phyloP scores from a whole-genome alignment of 495 filamentous ascomycete species.

The Rhypophila decipiens region DNA sequence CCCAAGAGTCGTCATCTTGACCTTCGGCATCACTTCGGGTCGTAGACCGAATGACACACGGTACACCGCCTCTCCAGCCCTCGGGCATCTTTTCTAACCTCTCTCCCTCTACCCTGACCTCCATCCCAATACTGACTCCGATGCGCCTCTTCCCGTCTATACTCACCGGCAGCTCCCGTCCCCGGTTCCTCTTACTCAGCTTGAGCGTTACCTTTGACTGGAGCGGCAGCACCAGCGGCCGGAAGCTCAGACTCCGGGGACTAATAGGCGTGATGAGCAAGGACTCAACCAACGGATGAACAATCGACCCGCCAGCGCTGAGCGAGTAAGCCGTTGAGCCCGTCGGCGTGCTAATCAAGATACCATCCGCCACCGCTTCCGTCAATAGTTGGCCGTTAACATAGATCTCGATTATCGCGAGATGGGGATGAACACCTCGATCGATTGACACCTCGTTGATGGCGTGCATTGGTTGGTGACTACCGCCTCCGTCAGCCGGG shows the following conservation, averaged over 20 bases:
- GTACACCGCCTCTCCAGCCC: constrained; percentile 61
- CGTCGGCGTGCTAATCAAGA: constrained; percentile 89
- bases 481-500: not conserved
- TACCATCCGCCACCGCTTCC: constrained; percentile 88
- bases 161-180: constrained; percentile 78
- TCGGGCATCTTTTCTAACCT: constrained; percentile 50
- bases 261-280: constrained; percentile 91
- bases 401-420: constrained; percentile 83
- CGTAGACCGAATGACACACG: constrained; percentile 55
- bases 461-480: constrained; percentile 58
- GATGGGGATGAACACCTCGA: constrained; percentile 79
- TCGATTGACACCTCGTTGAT: constrained; percentile 96
- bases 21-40: constrained; percentile 36
- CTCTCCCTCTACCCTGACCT: constrained; percentile 81
- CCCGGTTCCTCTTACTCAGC: constrained; percentile 75
- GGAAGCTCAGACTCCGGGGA: constrained; percentile 83
- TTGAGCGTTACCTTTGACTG: constrained; percentile 81
- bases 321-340: constrained; percentile 93
- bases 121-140: constrained; percentile 73
- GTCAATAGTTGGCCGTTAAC: constrained; percentile 82
- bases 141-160: constrained; percentile 76
- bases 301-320: constrained; percentile 86
- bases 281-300: constrained; percentile 84
- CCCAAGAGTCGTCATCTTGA: constrained; percentile 85
- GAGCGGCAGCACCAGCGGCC: constrained; percentile 81